phyloP scores from a whole-genome alignment of 805 yeast species.

The Pichia rugopelliculosa region DNA sequence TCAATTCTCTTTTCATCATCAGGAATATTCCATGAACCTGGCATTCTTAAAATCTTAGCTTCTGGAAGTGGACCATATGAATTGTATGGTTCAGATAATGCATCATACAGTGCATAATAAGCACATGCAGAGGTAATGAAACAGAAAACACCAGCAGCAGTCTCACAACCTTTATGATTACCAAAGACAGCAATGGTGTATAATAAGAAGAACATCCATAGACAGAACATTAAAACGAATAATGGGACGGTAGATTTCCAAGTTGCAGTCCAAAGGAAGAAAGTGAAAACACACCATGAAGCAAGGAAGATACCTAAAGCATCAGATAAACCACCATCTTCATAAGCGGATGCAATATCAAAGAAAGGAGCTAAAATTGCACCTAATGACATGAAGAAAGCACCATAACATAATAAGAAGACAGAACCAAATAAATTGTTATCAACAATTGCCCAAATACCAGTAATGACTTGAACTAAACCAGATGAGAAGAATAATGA shows the following conservation, averaged over 20 bases:
- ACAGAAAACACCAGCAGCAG: constrained; percentile 38
- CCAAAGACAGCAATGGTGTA: constrained; percentile 36
- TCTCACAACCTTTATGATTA: constrained; percentile 22
- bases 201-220: constrained; percentile 35
- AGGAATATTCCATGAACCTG: constrained; percentile 20
- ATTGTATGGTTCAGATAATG: constrained; percentile 23
- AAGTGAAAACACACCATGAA: constrained; percentile 42
- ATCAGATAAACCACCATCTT: constrained; percentile 27
- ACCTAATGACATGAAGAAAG: constrained; percentile 42
- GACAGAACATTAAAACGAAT: constrained; percentile 30
- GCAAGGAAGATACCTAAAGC: constrained; percentile 40
- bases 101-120: constrained; percentile 37
- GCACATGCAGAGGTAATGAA: constrained; percentile 33
- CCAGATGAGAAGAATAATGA: constrained; percentile 43
- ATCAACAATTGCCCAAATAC: constrained; percentile 42
- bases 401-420: constrained; percentile 39
- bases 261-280: constrained; percentile 35
- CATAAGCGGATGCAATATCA: constrained; percentile 36
- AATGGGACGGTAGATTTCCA: constrained; percentile 38
- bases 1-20: constrained; percentile 16
- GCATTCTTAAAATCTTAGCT: constrained; percentile 23
- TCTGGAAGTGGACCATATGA: constrained; percentile 20
- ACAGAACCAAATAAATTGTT: constrained; percentile 44
- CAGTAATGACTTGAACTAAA: constrained; percentile 39
- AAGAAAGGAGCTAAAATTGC: constrained; percentile 35